Evolutionary conservation across 1,284 basidiomycete genomes (phyloP).

Genomic region (Apiotrichum brassicae): DNA sequence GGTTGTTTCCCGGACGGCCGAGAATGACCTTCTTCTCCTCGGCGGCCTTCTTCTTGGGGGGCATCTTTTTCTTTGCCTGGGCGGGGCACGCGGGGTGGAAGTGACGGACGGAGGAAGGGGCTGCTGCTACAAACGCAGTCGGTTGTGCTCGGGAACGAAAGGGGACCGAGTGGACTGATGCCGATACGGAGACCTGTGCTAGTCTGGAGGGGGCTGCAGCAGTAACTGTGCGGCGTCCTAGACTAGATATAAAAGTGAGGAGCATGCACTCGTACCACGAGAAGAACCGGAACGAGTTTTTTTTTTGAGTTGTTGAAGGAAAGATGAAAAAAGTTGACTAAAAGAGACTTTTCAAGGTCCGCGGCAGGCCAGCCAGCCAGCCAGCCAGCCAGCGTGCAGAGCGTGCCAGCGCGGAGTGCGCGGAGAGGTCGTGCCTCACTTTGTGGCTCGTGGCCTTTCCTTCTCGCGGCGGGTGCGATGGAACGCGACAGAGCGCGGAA

Average conservation of each 20-base stretch:
- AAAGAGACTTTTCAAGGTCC: no score
- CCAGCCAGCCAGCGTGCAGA: no score
- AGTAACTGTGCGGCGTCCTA: neutral
- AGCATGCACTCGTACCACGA: conserved; percentile 16
- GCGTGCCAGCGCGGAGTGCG: no score
- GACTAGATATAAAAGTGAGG: conserved; percentile 4
- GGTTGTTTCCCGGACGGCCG: conserved; percentile 84
- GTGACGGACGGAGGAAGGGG: neutral
- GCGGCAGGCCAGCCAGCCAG: no score
- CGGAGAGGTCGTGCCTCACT: no score
- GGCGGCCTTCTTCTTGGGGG: conserved; percentile 65
- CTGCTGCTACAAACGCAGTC: no score
- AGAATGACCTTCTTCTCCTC: conserved; percentile 78
- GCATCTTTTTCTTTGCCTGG: conserved; percentile 57
- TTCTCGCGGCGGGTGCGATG: no score
- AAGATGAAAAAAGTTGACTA: no score
- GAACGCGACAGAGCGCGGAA: no score
- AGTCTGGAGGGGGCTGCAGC: neutral
- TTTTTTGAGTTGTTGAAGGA: no score
- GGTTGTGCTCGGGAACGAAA: neutral
- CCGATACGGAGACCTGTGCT: neutral
- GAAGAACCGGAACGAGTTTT: neutral
- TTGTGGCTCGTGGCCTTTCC: no score
- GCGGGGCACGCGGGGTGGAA: conserved; percentile 15
- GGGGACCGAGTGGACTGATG: no score